Conservation (phyloP, 805 yeast genomes). For the Wickerhamiella qilinensis region DNA sequence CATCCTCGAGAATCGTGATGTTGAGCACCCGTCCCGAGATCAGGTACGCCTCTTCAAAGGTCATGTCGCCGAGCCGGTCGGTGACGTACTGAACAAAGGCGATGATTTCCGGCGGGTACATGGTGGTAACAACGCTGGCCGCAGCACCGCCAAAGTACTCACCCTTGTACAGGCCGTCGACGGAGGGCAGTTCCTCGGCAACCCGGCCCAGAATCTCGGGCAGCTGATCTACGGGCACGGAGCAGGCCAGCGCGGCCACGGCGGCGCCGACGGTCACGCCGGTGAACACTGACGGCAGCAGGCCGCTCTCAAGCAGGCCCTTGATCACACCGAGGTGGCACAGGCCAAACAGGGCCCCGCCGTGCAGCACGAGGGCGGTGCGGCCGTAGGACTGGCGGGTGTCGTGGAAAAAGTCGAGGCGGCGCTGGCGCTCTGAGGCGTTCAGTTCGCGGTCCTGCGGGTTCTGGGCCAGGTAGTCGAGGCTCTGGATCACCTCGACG, state of each 20-base stretch:
- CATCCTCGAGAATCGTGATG: slow-evolving; percentile 67
- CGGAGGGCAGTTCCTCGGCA: slow-evolving; percentile 13
- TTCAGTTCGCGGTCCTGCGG: slow-evolving; percentile 10
- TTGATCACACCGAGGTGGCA: slow-evolving; percentile 89
- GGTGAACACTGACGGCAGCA: slow-evolving; percentile 71
- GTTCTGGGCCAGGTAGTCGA: slow-evolving; percentile 40
- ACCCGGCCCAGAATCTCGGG: slow-evolving; percentile 24
- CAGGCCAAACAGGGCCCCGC: slow-evolving; percentile 87
- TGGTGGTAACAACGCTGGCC: slow-evolving; percentile 60
- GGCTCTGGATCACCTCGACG: slow-evolving; percentile 52
- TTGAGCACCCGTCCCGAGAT: slow-evolving; percentile 67
- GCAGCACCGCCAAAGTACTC: slow-evolving; percentile 31
- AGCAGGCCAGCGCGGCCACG: slow-evolving; percentile 73
- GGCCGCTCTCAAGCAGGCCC: slow-evolving; percentile 55
- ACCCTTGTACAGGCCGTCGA: slow-evolving; percentile 10
- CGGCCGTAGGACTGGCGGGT: slow-evolving; percentile 77
- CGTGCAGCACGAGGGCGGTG: slow-evolving; percentile 81
- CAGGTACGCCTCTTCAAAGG: slow-evolving; percentile 85
- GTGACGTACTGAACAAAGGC: slow-evolving; percentile 65
- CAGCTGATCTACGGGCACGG: slow-evolving; percentile 51
- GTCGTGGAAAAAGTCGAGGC: slow-evolving; percentile 64
- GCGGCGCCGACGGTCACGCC: slow-evolving; percentile 93
- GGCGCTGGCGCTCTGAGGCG: slow-evolving; percentile 18
- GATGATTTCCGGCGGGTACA: slow-evolving; percentile 75
- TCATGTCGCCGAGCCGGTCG: slow-evolving; percentile 59